Evolutionary conservation across 2,329 filamentous ascomycete species (phyloP).

Genomic region (Apiospora sp.): DNA sequence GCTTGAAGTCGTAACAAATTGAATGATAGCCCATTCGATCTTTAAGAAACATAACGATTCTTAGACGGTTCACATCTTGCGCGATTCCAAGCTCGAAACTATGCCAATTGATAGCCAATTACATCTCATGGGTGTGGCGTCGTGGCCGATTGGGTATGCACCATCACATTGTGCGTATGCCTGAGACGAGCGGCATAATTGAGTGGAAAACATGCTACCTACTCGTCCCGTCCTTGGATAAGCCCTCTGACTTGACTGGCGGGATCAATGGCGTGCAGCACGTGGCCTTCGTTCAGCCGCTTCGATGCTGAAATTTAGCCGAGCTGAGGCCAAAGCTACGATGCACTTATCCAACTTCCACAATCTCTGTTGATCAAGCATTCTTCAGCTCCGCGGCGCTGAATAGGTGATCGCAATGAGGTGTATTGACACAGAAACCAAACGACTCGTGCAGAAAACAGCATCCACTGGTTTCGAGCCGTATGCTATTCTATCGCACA

Average conservation of each 20-base stretch:
- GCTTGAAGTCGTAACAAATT: neutral
- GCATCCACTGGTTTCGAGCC: neutral
- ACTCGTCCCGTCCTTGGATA: neutral
- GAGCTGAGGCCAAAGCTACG: neutral
- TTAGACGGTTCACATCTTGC: too few relatives aligned
- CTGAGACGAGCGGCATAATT: neutral
- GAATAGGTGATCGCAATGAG: neutral
- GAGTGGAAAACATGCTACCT: neutral
- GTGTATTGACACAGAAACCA: constrained; percentile 1
- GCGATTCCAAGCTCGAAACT: neutral
- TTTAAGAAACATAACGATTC: too few relatives aligned
- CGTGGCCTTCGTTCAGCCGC: neutral
- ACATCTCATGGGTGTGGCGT: too few relatives aligned
- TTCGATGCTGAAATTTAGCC: neutral
- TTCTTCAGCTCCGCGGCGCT: neutral
- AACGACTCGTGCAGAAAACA: neutral
- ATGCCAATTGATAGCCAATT: neutral
- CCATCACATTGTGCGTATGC: neutral
- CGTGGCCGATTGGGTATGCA: neutral
- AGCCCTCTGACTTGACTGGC: neutral
- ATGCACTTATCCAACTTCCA: neutral
- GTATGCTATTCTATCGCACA: constrained; percentile 21
- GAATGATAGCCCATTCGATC: neutral
- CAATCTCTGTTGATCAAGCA: neutral
- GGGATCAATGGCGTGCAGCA: neutral